These are phyloP conservation scores for Halophytophthora batemanensis DNA, from an alignment of 352 stramenopile genomes.

Conservation along the genomic window DNA sequence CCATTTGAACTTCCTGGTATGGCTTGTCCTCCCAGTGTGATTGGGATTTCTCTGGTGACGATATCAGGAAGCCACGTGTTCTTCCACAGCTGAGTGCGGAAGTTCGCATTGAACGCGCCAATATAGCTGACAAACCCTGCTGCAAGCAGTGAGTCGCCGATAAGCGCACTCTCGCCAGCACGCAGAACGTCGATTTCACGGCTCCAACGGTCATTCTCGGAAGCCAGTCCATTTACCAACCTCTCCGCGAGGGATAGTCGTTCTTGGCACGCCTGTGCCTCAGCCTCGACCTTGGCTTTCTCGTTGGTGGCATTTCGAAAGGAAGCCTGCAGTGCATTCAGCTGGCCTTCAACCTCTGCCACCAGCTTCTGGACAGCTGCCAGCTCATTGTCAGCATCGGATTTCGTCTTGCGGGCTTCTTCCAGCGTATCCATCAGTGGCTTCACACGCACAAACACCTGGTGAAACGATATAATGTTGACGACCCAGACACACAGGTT, in stretches of 20 bases:
- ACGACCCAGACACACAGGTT: slow-evolving; percentile 93
- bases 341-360: slow-evolving; percentile 75
- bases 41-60: slow-evolving; percentile 82
- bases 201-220: slow-evolving; percentile 89
- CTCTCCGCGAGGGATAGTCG: slow-evolving; percentile 84
- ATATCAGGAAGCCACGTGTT: slow-evolving; percentile 88
- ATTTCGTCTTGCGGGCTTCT: slow-evolving; percentile 69
- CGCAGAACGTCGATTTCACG: slow-evolving; percentile 84
- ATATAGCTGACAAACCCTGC: slow-evolving; percentile 92
- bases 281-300: slow-evolving; percentile 88
- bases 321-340: slow-evolving; percentile 73
- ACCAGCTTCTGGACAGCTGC: slow-evolving; percentile 80
- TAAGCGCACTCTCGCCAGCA: slow-evolving; percentile 64
- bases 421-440: slow-evolving; percentile 92
- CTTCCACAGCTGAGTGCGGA: slow-evolving; percentile 82
- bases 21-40: slow-evolving; percentile 33
- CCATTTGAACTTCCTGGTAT: slow-evolving; percentile 7
- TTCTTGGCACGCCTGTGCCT: slow-evolving; percentile 85
- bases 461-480: slow-evolving; percentile 92
- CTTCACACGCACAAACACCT: slow-evolving; percentile 93
- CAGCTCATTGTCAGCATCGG: slow-evolving; percentile 78
- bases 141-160: slow-evolving; percentile 86
- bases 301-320: slow-evolving; percentile 88
- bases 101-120: slow-evolving; percentile 87
- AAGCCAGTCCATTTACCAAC: slow-evolving; percentile 85